These are phyloP conservation scores for Pythium angustatum DNA, from an alignment of 352 stramenopile genomes.

Conservation along the genomic window DNA sequence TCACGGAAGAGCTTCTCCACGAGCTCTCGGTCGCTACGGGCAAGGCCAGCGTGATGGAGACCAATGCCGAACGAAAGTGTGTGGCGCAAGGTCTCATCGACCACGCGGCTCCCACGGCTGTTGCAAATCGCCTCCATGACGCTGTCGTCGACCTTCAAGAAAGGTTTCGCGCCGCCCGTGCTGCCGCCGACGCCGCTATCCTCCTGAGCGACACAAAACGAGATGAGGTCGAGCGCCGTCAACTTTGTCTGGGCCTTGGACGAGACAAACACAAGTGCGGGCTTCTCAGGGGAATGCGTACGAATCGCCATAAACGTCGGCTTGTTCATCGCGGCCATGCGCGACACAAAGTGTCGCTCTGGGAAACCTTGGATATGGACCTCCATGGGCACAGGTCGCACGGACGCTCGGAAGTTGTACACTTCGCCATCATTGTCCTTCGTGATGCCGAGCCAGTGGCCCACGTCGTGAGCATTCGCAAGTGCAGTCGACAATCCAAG, in stretches of 20 bases:
- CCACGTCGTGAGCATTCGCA: slow-evolving; percentile 95
- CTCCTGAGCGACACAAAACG: slow-evolving; percentile 77
- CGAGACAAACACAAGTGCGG: slow-evolving; percentile 98
- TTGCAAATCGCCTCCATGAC: slow-evolving; percentile 86
- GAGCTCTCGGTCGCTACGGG: slow-evolving; percentile 89
- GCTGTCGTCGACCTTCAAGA: slow-evolving; percentile 91
- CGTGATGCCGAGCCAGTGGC: slow-evolving; percentile 96
- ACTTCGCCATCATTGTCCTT: slow-evolving; percentile 70
- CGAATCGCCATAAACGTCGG: slow-evolving; percentile 98
- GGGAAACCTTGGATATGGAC: slow-evolving; percentile 97
- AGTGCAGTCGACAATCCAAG: slow-evolving; percentile 96
- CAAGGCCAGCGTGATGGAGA: slow-evolving; percentile 95
- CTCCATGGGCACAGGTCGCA: slow-evolving; percentile 96
- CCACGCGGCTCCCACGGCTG: slow-evolving; percentile 57
- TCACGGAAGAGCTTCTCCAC: slow-evolving; percentile 97
- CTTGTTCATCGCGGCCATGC: slow-evolving; percentile 99
- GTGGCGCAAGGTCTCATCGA: slow-evolving; percentile 93
- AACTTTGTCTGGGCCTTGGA: slow-evolving; percentile 97
- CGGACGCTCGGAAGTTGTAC: slow-evolving; percentile 95
- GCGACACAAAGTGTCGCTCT: slow-evolving; percentile 95
- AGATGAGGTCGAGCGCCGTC: slow-evolving; percentile 97
- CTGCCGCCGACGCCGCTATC: slow-evolving; percentile 52
- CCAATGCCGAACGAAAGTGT: slow-evolving; percentile 98
- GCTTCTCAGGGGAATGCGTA: slow-evolving; percentile 93
- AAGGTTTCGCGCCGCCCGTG: slow-evolving; percentile 91